Conservation (phyloP, 148 eudicot species). For the Oxyria digyna region DNA sequence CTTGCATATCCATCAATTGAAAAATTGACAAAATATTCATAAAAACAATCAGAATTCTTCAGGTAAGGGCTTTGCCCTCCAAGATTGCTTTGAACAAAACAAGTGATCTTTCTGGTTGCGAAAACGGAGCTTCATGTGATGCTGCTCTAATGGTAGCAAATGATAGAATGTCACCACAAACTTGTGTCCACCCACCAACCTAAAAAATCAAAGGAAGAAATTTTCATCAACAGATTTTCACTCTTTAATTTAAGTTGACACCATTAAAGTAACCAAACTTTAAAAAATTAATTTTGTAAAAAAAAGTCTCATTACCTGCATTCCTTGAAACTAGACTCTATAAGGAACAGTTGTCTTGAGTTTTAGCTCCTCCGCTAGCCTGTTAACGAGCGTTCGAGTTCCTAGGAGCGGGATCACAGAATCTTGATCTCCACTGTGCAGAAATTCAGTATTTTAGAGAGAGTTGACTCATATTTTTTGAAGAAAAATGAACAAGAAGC, state of each 20-base stretch:
- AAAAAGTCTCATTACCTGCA: background rate
- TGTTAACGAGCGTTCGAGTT: conserved; percentile 45
- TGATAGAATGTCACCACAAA: too few species aligned
- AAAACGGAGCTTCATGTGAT: conserved; percentile 82
- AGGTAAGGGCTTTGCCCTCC: too few species aligned
- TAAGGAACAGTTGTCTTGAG: conserved; percentile 62
- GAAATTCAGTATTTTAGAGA: too few species aligned
- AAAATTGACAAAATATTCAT: background rate
- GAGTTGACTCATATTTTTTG: background rate
- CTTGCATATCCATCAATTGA: background rate
- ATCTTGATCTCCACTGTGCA: too few species aligned
- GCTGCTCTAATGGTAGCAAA: conserved; percentile 90
- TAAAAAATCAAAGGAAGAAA: conserved; percentile 10
- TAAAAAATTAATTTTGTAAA: too few species aligned
- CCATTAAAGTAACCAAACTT: too few species aligned
- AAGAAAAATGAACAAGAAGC: background rate
- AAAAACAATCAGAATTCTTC: background rate
- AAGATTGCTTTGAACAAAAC: conserved; percentile 62
- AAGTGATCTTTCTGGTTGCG: conserved; percentile 70
- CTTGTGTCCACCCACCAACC: conserved; percentile 96
- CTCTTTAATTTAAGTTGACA: too few species aligned
- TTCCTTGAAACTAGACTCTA: conserved; percentile 62
- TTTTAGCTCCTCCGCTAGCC: conserved; percentile 36
- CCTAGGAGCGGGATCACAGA: too few species aligned
- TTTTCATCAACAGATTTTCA: background rate